Conservation (phyloP, 495 filamentous ascomycete species). For the Tuber microsphaerosporum region DNA sequence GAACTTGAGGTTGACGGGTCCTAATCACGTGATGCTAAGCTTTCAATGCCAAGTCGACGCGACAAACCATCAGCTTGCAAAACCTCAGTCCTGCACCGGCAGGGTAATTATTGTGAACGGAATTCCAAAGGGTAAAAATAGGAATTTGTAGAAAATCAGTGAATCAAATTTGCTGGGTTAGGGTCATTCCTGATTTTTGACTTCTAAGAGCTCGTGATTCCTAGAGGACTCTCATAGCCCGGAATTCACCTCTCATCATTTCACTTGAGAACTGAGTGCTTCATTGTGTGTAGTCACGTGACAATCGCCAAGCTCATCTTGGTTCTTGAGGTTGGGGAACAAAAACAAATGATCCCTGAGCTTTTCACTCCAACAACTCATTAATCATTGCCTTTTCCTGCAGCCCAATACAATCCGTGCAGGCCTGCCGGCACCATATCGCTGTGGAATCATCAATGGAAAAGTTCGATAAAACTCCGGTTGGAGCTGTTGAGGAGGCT, state of each 20-base stretch:
- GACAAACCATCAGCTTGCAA: not conserved
- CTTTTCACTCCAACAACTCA: constrained; percentile 21
- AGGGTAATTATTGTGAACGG: not conserved
- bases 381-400: constrained; percentile 1
- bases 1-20: not conserved
- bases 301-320: constrained; percentile 15
- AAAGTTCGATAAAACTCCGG: constrained; percentile 32
- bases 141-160: not conserved
- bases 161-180: not conserved
- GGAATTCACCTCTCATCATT: constrained; percentile 21
- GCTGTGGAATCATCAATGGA: constrained; percentile 23
- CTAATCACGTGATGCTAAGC: not conserved
- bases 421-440: constrained; percentile 3
- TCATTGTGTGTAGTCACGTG: constrained; percentile 19
- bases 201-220: not conserved
- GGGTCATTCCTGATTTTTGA: not conserved
- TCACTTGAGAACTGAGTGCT: not conserved
- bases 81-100: not conserved
- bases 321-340: constrained; percentile 11
- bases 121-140: not conserved
- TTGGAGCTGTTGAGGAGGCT: constrained; percentile 43
- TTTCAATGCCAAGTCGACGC: not conserved
- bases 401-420: constrained; percentile 1
- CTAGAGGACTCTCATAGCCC: not conserved
- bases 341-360: constrained; percentile 27